These are phyloP conservation scores for Solanum sparsipilum DNA, from an alignment of 257 asterid species.

Conservation along the genomic window DNA sequence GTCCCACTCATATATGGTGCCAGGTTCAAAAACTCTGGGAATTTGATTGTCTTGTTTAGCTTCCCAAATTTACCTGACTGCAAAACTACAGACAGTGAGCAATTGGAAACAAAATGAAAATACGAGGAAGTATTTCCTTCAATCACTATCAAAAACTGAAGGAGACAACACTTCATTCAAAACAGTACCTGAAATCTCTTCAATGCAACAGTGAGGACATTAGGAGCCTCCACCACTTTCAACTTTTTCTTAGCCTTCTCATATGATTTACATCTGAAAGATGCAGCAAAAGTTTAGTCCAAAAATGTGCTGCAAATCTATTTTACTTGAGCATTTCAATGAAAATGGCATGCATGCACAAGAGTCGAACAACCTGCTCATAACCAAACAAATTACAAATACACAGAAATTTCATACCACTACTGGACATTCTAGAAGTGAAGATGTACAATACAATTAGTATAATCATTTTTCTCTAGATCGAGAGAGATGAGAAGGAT, in stretches of 20 bases:
- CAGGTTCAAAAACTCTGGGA: constrained; percentile 59
- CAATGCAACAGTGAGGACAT: constrained; percentile 68
- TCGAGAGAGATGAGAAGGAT: neutral
- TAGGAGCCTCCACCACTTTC: constrained; percentile 76
- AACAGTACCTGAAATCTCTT: constrained; percentile 72
- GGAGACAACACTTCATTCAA: neutral
- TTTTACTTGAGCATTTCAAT: neutral
- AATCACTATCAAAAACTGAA: neutral
- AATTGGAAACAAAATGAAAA: neutral
- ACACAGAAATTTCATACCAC: neutral
- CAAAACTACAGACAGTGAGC: neutral
- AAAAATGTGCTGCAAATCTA: neutral
- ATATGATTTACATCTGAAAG: constrained; percentile 60
- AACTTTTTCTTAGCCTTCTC: constrained; percentile 81
- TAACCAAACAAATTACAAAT: neutral
- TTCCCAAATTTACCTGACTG: constrained; percentile 77
- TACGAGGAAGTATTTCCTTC: neutral
- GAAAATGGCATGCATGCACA: neutral
- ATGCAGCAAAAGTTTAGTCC: neutral
- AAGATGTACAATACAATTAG: neutral
- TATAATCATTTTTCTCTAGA: neutral
- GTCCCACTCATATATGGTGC: constrained; percentile 82
- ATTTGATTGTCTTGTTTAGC: constrained; percentile 59
- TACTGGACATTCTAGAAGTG: neutral
- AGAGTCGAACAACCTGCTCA: neutral